Base-by-base conservation (phyloP, 352 stramenopile species). In the Phytophthora fragariaefolia region DNA sequence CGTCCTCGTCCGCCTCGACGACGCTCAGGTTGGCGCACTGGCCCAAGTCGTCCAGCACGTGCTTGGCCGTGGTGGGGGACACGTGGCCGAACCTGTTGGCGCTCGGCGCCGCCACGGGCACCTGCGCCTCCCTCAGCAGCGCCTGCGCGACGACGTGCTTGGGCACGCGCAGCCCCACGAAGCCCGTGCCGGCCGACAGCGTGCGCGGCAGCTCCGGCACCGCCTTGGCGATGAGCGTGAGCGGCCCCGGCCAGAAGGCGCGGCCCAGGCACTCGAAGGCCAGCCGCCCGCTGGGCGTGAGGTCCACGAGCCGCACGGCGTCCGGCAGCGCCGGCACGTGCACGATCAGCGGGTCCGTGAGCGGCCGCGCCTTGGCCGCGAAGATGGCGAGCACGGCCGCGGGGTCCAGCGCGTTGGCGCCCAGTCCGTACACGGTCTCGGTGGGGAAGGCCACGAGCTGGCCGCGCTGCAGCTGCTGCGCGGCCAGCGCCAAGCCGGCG, bases 371-470 rank as follows among this genome's bases (percentile, higher is more conserved):
- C 64, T 99, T 99, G 48, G 92, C 92, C 54, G 85, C 67, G 79
- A 99, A 99, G 72, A 99, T 98, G 61, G 89, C 90, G n/a, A 95
- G 77, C 42, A 99, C 87, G 17, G 97, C 97, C 7, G 85, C 74
- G 10, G 87, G 86, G 79, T 99, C 81, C 7, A 99, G 79, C 1
- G 98, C 98, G 63, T 99, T 98, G 46, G 97, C 98, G 24, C 98
- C 98, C 23, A 99, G 83, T 0, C 98, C 98, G 69, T 99, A 99
- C 18, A 99, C 98, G 0, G 98, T 99, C 86, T 99, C 98, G n/a
- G 97, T 99, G 8, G 97, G 97, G 80, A 99, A 99, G 7, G 94
- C 79, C 32, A 98, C 87, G 10, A 98, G 75, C 23, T 77, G 71
- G n/a, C 93, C 93, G 40, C 74, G 69, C 42, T 81, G 84, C 18